Base-by-base conservation (phyloP, 2,329 filamentous ascomycete genomes). In the Phaeosphaeria sp. region DNA sequence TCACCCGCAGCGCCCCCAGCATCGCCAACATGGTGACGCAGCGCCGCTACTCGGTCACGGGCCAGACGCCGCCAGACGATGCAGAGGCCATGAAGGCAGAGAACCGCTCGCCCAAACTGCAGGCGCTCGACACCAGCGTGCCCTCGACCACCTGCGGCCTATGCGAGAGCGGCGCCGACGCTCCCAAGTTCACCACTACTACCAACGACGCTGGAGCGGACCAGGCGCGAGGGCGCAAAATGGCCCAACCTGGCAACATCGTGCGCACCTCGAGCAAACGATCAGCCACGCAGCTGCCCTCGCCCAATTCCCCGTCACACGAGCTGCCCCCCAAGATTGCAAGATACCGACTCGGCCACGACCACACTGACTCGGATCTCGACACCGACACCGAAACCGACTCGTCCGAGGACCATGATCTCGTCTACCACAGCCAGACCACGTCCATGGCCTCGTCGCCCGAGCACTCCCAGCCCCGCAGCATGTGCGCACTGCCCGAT, bases 41-140 rank as follows among this genome's bases (percentile, higher is more conserved):
- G 61, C 72, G 74, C 46, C 67, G 74, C 53, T 77, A 77, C 63
- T 75, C 72, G 21, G 72, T 77, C 54, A 75, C 74, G 9, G 73
- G 74, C 52, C 71, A 75, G 60, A 75, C 71, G 48, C 73, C 72
- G 46, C 73, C 72, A 10, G 72, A 76, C 63, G 65, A 72, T 52
- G 71, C 68, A 17, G 71, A 68, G 36, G 65, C 67, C 58, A 60
- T 75, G 60, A 73, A 73, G 58, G 67, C 70, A 17, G 52, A 54
- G 30, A 47, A 44, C 47, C 63, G 64, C 57, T 75, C 72, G 9
- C 72, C 74, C 22, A 77, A 77, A 59, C 67, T 74, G 42, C 72
- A 75, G 62, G 67, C 72, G 11, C 72, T 77, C 39, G 72, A 77
- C 62, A 75, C 74, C 44, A 71, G 59, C 56, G 72, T 73, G 47